Base-by-base conservation (phyloP, 2,329 filamentous ascomycete species). In the Diaporthe vexans region DNA sequence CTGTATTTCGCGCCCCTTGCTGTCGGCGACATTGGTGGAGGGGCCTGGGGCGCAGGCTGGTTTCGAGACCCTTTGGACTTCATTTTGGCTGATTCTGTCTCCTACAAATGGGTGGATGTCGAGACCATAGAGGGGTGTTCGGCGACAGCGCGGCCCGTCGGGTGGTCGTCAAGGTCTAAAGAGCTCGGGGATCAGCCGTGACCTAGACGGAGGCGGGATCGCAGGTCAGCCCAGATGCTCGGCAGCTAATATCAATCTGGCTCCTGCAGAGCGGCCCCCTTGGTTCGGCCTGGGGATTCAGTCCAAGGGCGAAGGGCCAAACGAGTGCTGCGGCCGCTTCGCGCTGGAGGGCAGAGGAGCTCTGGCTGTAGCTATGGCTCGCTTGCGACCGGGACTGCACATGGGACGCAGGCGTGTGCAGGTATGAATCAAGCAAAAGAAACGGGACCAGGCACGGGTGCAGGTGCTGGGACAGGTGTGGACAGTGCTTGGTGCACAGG, bases 1-100 rank as follows among this genome's bases (percentile, higher is more conserved):
- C 88, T 90, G 80, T 92, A 92, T 79, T 91, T 92, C 37, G 91
- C 87, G 73, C 82, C 78, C 80, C 87, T 89, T 67, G 84, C 84
- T 75, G 85, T 85, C 70, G 90, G 87, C 75, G 89, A 90, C 77
- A 86, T 82, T 79, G 89, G 86, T 37, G 78, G 57, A 37, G 76
- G 76, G 26, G 78, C 70, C 21, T 78, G 74, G 61, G 78, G 76
- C 69, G 79, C 77, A 35, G 78, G 79, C 70, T 79, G 77, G 73
- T 79, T 77, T 71, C 82, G 79, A 74, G 79, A 78, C 72, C 81
- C 82, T 77, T 83, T 83, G 61, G 72, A 51, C 69, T 76, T 76
- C 75, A 76, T 76, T 56, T 51, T 72, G 71, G 35, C n/a, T 40
- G 63, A 40, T 57, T 57, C 46, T 63, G 46, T 70, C 65, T 67